Conservation (phyloP, 2,329 filamentous ascomycete species). For the Paraphoma chrysanthemicola region DNA sequence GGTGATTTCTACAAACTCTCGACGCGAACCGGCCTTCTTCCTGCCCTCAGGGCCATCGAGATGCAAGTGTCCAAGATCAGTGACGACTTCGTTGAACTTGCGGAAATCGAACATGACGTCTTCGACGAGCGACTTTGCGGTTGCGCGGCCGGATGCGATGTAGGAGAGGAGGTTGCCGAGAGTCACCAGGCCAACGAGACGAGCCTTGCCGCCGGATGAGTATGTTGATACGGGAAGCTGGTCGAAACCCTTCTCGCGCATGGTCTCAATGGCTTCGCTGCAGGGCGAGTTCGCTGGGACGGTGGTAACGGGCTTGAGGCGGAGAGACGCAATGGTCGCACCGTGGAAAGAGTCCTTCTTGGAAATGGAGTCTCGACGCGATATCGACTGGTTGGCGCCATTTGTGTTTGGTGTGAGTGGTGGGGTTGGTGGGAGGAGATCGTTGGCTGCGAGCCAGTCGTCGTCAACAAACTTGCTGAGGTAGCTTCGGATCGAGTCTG, state of each 20-base stretch:
- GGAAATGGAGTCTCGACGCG: constrained; percentile 49
- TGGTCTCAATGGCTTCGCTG: constrained; percentile 91
- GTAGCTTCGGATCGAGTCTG: constrained; percentile 96
- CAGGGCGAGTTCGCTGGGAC: constrained; percentile 75
- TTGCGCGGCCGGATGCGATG: constrained; percentile 83
- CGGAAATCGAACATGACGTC: constrained; percentile 98
- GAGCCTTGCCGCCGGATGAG: constrained; percentile 65
- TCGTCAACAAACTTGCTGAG: constrained; percentile 98
- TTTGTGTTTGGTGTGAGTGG: constrained; percentile 39
- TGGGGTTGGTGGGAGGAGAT: constrained; percentile 74
- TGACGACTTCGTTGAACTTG: constrained; percentile 85
- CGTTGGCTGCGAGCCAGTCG: constrained; percentile 97
- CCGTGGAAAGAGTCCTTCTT: constrained; percentile 73
- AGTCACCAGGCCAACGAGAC: constrained; percentile 90
- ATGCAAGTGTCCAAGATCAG: constrained; percentile 64
- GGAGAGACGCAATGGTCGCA: constrained; percentile 81
- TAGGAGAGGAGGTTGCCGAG: constrained; percentile 93
- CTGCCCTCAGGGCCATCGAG: constrained; percentile 28
- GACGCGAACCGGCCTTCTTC: constrained; percentile 49
- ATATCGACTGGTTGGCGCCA: constrained; percentile 24
- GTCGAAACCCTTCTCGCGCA: constrained; percentile 98
- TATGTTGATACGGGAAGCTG: constrained; percentile 83
- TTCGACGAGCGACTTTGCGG: constrained; percentile 73
- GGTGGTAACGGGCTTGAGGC: constrained; percentile 92
- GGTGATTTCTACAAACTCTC: constrained; percentile 93